Evolutionary conservation across 1,284 basidiomycete genomes (phyloP).

Genomic region (Mycosarcoma mackinlayi): DNA sequence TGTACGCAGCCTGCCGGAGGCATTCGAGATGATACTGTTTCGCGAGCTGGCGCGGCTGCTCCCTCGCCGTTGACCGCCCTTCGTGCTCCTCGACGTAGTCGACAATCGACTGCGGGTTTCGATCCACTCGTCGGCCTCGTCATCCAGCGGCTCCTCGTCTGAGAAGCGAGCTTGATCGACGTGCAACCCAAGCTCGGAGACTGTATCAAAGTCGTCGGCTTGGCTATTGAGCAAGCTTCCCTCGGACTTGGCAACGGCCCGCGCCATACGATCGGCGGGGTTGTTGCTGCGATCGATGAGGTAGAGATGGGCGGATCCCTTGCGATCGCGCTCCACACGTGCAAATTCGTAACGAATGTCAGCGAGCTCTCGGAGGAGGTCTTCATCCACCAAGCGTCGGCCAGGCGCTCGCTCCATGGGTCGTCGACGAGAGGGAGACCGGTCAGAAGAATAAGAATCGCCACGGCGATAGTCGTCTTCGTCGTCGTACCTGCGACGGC

Average conservation of each 20-base stretch:
- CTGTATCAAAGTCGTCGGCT: slow-evolving; percentile 19
- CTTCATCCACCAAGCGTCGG: slow-evolving; percentile 57
- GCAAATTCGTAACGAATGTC: slow-evolving; percentile 53
- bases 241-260: slow-evolving; percentile 44
- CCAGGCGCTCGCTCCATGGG: slow-evolving; percentile 32
- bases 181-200: slow-evolving; percentile 26
- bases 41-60: slow-evolving; percentile 26
- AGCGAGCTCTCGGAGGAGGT: slow-evolving; percentile 60
- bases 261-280: slow-evolving; percentile 53
- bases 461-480: slow-evolving; percentile 9
- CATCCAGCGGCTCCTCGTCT: slow-evolving; percentile 20
- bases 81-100: slow-evolving; percentile 14
- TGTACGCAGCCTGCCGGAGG: slow-evolving; percentile 27
- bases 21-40: slow-evolving; percentile 34
- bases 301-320: slow-evolving; percentile 56
- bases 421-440: slow-evolving; percentile 11
- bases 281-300: slow-evolving; percentile 60
- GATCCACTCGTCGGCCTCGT: slow-evolving; percentile 31
- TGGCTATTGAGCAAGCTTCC: slow-evolving; percentile 18
- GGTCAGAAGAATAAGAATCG: slow-evolving; percentile 13
- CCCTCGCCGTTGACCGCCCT: not conserved
- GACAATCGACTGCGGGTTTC: slow-evolving; percentile 34
- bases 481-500: slow-evolving; percentile 14
- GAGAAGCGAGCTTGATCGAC: slow-evolving; percentile 22
- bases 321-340: slow-evolving; percentile 40